A percentile compares a stretch with the other conserved stretches of the same genome.
These are phyloP conservation scores for Boletus rubropictus DNA, from an alignment of 768 basidiomycete species.

Conservation along the genomic window DNA sequence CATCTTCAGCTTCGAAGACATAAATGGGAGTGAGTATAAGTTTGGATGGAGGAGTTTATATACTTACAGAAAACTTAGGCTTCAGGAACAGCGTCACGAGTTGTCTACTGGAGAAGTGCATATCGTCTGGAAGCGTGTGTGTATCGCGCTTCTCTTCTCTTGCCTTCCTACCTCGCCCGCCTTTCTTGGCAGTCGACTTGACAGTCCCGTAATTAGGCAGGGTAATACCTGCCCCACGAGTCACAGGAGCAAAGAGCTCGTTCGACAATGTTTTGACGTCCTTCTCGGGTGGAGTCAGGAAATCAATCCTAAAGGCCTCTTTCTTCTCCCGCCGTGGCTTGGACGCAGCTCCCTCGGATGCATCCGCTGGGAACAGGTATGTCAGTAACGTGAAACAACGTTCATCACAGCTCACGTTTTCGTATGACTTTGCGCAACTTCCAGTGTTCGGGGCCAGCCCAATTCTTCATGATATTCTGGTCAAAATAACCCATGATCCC, in stretches of 20 bases:
- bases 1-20: constrained; percentile 69
- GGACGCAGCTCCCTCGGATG: constrained; percentile 44
- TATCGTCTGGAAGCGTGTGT: constrained; percentile 87
- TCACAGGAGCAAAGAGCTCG: constrained; percentile 73
- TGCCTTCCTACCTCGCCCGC: constrained; percentile 42
- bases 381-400: background rate
- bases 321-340: constrained; percentile 67
- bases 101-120: constrained; percentile 92
- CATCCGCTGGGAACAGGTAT: constrained; percentile 35
- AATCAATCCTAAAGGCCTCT: constrained; percentile 79
- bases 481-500: constrained; percentile 87
- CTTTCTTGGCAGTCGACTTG: constrained; percentile 26
- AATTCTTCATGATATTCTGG: constrained; percentile 79
- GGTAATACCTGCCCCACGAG: constrained; percentile 64
- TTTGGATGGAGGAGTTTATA: background rate
- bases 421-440: constrained; percentile 80
- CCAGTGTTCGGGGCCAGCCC: constrained; percentile 99
- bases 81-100: constrained; percentile 92
- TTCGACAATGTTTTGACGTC: constrained; percentile 56
- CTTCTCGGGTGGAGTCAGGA: constrained; percentile 55
- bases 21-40: background rate
- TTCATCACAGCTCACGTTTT: constrained; percentile 48
- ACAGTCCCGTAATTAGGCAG: constrained; percentile 47
- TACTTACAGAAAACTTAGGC: constrained; percentile 84
- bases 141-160: constrained; percentile 63